These are phyloP conservation scores for Calonectria henricotiae DNA, from an alignment of 2,329 filamentous ascomycete species.

Conservation along the genomic window DNA sequence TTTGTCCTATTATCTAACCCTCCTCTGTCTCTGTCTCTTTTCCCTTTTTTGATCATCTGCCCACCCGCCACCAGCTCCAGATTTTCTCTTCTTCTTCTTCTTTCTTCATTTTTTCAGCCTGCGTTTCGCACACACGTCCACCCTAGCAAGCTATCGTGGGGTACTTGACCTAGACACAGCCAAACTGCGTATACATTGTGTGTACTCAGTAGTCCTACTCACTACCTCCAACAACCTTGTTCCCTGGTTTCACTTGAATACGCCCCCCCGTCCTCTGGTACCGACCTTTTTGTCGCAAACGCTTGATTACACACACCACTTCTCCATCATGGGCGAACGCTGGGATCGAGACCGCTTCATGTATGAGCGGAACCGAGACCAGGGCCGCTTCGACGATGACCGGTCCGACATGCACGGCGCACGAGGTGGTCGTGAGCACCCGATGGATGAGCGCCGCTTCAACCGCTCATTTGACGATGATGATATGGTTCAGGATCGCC, in stretches of 20 bases:
- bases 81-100: constrained; percentile 32
- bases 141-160: constrained; percentile 9
- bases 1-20: constrained; percentile 28
- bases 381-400: constrained; percentile 72
- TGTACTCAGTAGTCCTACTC: constrained; percentile 1
- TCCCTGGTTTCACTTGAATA: constrained; percentile 30
- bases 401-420: constrained; percentile 60
- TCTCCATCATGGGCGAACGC: constrained; percentile 56
- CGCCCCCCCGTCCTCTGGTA: constrained; percentile 35
- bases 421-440: constrained; percentile 63
- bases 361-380: constrained; percentile 59
- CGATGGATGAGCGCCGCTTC: constrained; percentile 65
- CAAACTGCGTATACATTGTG: not conserved
- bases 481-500: constrained; percentile 65
- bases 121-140: constrained; percentile 23
- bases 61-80: constrained; percentile 45
- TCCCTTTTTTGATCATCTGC: constrained; percentile 47
- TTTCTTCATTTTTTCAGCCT: constrained; percentile 14
- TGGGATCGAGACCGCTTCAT: constrained; percentile 72
- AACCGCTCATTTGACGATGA: constrained; percentile 67
- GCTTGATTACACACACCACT: constrained; percentile 23
- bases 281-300: constrained; percentile 34
- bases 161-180: constrained; percentile 24
- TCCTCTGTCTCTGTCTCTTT: constrained; percentile 33
- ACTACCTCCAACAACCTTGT: constrained; percentile 9